Evolutionary conservation across 73 alveolate genomes (phyloP).

Genomic region (Loxodes magnus): DNA sequence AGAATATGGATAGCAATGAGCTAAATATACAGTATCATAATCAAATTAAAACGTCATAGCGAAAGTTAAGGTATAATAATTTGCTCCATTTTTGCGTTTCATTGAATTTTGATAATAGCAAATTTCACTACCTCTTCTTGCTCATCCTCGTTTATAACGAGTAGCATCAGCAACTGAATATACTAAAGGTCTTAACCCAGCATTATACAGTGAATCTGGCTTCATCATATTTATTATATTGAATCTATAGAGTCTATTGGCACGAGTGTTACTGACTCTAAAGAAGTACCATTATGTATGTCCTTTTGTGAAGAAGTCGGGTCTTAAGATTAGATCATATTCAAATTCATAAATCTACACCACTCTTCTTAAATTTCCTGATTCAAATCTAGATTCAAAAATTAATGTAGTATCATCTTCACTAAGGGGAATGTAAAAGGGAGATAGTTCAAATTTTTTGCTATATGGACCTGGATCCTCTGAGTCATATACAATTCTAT

Average conservation of each 20-base stretch:
- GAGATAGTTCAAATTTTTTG: neutral
- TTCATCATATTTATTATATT: conserved; percentile 98
- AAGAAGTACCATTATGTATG: conserved; percentile 98
- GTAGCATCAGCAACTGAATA: conserved; percentile 55
- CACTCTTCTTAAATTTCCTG: conserved; percentile 94
- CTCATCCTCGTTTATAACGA: conserved; percentile 44
- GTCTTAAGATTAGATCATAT: conserved; percentile 91
- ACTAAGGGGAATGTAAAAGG: conserved; percentile 3
- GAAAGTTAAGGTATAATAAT: conserved; percentile 90
- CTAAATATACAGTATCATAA: conserved; percentile 87
- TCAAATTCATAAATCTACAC: conserved; percentile 60
- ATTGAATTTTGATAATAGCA: conserved; percentile 74
- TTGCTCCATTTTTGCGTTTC: conserved; percentile 64
- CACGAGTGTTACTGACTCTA: conserved; percentile 84
- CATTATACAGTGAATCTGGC: conserved; percentile 89
- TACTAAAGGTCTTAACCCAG: conserved; percentile 78
- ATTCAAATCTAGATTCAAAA: conserved; percentile 97
- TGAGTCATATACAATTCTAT: conserved; percentile 69
- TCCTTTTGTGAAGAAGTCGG: conserved; percentile 98
- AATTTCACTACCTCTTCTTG: conserved; percentile 74
- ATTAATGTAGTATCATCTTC: conserved; percentile 76
- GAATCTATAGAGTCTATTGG: conserved; percentile 37
- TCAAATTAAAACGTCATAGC: conserved; percentile 84
- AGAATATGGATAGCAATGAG: conserved; percentile 97
- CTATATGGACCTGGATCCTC: conserved; percentile 31